A percentile compares a stretch with the other conserved stretches of the same genome.
These are phyloP conservation scores for Diutina pseudorugosa DNA, from an alignment of 1,139 yeast genomes.

Conservation along the genomic window DNA sequence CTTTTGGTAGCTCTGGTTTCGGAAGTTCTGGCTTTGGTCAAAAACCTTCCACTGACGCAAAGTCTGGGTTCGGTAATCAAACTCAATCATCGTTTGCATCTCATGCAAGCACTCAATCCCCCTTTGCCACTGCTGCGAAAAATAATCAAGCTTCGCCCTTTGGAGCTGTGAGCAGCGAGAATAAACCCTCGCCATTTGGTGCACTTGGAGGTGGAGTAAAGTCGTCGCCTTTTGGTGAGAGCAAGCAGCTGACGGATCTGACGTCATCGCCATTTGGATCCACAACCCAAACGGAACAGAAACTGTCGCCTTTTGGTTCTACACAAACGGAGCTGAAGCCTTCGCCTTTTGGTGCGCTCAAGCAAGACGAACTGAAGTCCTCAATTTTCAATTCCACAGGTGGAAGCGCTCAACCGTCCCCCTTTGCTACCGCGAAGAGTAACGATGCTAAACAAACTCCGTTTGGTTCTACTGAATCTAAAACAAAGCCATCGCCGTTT, in stretches of 20 bases:
- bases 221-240: neutral
- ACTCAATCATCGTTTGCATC: neutral
- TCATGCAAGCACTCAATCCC: neutral
- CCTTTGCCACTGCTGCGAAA: neutral
- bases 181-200: neutral
- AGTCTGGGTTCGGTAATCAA: neutral
- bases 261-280: neutral
- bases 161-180: neutral
- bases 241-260: too few relatives aligned
- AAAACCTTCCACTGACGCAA: neutral
- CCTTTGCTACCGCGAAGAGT: neutral
- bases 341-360: neutral
- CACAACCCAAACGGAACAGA: neutral
- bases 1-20: slow-evolving; percentile 5
- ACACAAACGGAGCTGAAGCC: neutral
- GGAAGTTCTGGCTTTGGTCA: slow-evolving; percentile 5
- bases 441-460: neutral
- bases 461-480: neutral
- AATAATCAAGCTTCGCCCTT: neutral
- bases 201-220: neutral
- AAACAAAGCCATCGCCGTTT: neutral
- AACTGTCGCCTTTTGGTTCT: neutral
- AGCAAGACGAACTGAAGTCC: too few relatives aligned
- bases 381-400: too few relatives aligned
- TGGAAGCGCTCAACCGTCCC: neutral